Conservation (phyloP, 208 protist species). For the Crithidia mellificae region DNA sequence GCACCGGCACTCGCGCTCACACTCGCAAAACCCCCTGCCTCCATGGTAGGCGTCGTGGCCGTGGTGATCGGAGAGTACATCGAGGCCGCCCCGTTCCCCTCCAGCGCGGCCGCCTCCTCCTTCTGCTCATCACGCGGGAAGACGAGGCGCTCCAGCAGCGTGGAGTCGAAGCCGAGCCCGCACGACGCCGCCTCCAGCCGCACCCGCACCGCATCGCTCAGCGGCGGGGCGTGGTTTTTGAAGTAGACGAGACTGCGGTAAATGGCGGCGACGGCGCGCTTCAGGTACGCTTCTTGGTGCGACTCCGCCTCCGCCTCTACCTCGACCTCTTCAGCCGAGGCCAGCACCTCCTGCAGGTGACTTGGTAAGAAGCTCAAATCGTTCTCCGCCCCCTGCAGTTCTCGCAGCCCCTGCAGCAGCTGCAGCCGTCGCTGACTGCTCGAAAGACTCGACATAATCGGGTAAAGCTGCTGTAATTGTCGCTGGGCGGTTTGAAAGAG, state of each 20-base stretch:
- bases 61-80: not conserved
- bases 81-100: not conserved
- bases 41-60: not conserved
- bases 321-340: constrained; percentile 44
- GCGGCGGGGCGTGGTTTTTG: constrained; percentile 42
- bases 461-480: constrained; percentile 49
- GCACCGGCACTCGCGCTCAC: not conserved
- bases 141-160: constrained; percentile 40
- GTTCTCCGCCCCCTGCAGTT: constrained; percentile 56
- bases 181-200: constrained; percentile 44
- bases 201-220: constrained; percentile 37
- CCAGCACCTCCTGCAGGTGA: constrained; percentile 47
- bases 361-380: constrained; percentile 52
- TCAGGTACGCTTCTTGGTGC: constrained; percentile 49
- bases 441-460: constrained; percentile 44
- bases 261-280: constrained; percentile 45
- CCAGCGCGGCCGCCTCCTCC: constrained; percentile 35
- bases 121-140: constrained; percentile 53
- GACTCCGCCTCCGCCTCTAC: constrained; percentile 36
- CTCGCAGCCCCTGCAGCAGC: constrained; percentile 67
- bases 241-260: constrained; percentile 65
- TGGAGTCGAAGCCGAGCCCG: constrained; percentile 24
- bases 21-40: not conserved
- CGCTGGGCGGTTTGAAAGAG: constrained; percentile 43
- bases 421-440: constrained; percentile 30